Conservation (phyloP, 108 stramenopile species). For the Fragilariopsis cylindrus region DNA sequence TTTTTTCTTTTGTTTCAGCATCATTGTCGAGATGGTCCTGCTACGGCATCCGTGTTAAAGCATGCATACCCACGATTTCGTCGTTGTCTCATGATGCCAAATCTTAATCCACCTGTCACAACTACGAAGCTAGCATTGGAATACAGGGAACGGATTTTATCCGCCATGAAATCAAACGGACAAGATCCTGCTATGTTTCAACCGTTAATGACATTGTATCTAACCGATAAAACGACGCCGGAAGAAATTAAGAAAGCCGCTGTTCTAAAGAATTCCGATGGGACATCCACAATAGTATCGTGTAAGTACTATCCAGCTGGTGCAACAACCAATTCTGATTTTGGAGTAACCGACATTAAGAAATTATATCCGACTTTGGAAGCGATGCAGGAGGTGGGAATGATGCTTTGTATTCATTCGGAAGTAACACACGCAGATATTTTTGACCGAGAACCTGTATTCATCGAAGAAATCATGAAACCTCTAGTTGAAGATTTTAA, state of each 20-base stretch:
- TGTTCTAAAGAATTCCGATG: slow-evolving; percentile 51
- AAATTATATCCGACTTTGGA: slow-evolving; percentile 83
- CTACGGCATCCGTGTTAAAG: slow-evolving; percentile 54
- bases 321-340: slow-evolving; percentile 97
- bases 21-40: slow-evolving; percentile 90
- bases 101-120: slow-evolving; percentile 95
- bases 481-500: slow-evolving; percentile 87
- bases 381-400: slow-evolving; percentile 89
- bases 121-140: slow-evolving; percentile 85
- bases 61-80: slow-evolving; percentile 81
- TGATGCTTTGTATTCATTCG: slow-evolving; percentile 97
- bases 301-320: slow-evolving; percentile 99
- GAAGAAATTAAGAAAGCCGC: slow-evolving; percentile 86
- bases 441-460: slow-evolving; percentile 95
- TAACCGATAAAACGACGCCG: slow-evolving; percentile 94
- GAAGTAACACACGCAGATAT: slow-evolving; percentile 96
- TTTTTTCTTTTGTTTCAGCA: slow-evolving; percentile 78
- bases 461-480: slow-evolving; percentile 92
- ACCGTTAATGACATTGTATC: slow-evolving; percentile 96
- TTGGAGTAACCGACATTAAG: slow-evolving; percentile 92
- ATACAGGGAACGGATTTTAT: slow-evolving; percentile 88
- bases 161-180: slow-evolving; percentile 25
- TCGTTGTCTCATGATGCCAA: slow-evolving; percentile 95
- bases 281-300: slow-evolving; percentile 70
- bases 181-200: slow-evolving; percentile 16